Percentiles rank a stretch among this genome's conserved stretches.
Conservation (phyloP, 345 rosid genomes). For the Corchorus capsularis region DNA sequence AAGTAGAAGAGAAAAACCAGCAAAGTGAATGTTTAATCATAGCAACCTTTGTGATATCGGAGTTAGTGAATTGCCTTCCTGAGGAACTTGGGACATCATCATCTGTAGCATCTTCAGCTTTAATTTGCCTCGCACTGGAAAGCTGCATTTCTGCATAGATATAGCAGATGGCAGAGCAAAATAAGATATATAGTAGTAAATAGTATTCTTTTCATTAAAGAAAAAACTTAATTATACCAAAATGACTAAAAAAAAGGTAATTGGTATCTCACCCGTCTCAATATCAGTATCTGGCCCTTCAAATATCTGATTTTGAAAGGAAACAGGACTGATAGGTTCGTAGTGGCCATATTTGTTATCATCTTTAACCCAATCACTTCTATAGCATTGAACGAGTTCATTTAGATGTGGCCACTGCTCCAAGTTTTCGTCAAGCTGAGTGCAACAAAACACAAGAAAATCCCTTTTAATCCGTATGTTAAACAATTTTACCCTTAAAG, state of each 20-base stretch:
- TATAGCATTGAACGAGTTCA: conserved; percentile 83
- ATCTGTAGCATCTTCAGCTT: conserved; percentile 59
- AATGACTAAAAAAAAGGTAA: neutral
- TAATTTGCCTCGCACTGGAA: conserved; percentile 69
- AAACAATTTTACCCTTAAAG: neutral
- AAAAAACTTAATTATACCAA: neutral
- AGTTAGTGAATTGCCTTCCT: conserved; percentile 71
- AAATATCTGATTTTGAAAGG: conserved; percentile 81
- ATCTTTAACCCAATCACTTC: conserved; percentile 92
- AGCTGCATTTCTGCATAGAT: conserved; percentile 69
- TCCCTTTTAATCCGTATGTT: neutral
- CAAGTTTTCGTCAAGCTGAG: conserved; percentile 82
- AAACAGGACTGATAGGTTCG: conserved; percentile 55
- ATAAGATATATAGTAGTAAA: neutral
- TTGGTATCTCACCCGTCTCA: conserved; percentile 67
- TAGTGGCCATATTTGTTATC: conserved; percentile 92
- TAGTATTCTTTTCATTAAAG: neutral
- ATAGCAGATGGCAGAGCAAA: conserved; percentile 1
- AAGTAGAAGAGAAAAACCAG: neutral
- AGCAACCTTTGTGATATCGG: conserved; percentile 52
- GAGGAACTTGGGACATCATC: conserved; percentile 80
- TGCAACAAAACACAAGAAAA: conserved; percentile 4
- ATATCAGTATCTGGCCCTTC: conserved; percentile 98
- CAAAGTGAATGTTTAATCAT: neutral
- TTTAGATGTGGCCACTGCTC: conserved; percentile 98